Evolutionary conservation across 257 asterid species (phyloP), one percentile per base, ranked within the genome.

Genomic region (Nicotiana obtusifolia): DNA sequence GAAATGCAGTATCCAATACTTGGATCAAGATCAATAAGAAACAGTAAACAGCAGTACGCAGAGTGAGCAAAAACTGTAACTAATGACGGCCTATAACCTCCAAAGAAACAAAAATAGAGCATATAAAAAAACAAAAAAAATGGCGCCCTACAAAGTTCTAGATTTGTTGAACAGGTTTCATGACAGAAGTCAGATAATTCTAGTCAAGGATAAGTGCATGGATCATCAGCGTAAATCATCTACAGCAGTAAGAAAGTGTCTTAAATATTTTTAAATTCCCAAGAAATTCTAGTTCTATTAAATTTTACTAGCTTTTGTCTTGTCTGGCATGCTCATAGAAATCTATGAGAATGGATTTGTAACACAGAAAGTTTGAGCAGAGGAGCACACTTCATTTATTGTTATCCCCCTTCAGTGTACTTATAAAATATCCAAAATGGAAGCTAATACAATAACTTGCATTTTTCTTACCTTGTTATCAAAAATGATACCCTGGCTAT

Each of bases 381-480:
- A 71, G 33, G 37, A 26, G 37, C 37, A 44, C 60, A 11, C 56
- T 22, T 22, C 22, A 71, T 71, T 22, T 71, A 44, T 71, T 71
- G 78, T 22, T 71, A 13, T 22, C 24, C 61, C 62, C 79, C 62
- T 49, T 15, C 41, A 75, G 62, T 49, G 80, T 47, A 49, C 5
- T 52, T 10, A 4, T 24, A 22, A 75, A 73, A 47, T 75, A 73
- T 14, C 52, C 44, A 49, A 49, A 75, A 56, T 26, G 41, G 16
- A 47, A 11, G 52, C 35, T 56, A 47, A 33, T 53, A 44, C n/a
- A 31, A 60, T 47, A 57, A 78, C 31, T 59, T 13, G 24, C 67
- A 57, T 47, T 56, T 80, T 47, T 62, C 86, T 85, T 82, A 96
- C 99, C 97, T 96, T 96, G 89, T 94, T 82, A 77, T 96, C 99